Evolutionary conservation across 129 eudicot genomes (phyloP).

Genomic region (Gnaphalium uliginosum): DNA sequence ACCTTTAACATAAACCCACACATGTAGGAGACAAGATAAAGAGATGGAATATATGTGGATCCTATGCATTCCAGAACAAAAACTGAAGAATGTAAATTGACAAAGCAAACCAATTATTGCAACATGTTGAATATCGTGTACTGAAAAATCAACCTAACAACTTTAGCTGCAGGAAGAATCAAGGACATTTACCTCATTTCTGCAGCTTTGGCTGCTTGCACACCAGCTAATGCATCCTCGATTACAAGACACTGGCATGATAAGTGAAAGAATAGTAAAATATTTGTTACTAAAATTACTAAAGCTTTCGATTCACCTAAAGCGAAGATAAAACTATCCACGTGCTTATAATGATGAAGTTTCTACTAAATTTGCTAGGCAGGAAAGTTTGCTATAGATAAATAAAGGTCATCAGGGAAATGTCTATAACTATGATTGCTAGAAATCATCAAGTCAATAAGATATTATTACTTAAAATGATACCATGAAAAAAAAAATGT

Average conservation of each 20-base stretch:
- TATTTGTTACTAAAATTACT: constrained; percentile 1
- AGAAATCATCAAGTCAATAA: too few species aligned
- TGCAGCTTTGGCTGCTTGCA: constrained; percentile 96
- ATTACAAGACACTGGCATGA: constrained; percentile 81
- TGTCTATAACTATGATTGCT: too few species aligned
- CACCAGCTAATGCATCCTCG: constrained; percentile 99
- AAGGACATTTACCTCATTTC: constrained; percentile 67
- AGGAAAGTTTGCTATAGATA: neutral
- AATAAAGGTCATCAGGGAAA: neutral
- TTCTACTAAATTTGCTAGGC: constrained; percentile 13
- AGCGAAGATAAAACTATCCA: constrained; percentile 8
- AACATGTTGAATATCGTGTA: constrained; percentile 3
- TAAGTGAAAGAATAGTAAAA: constrained; percentile 1
- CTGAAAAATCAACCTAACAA: constrained; percentile 8
- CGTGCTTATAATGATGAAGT: constrained; percentile 14
- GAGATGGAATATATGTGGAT: neutral
- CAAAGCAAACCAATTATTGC: constrained; percentile 9
- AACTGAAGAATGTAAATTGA: neutral
- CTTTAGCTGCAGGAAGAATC: neutral
- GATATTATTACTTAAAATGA: neutral
- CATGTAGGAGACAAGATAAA: constrained; percentile 12
- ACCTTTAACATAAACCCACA: neutral
- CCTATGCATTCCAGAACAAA: constrained; percentile 6
- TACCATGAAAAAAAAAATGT: neutral
- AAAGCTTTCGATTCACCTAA: neutral